Percentiles rank a stretch among this genome's conserved stretches.
Conservation (phyloP, 352 stramenopile genomes). For the Blastocystis sp. region DNA sequence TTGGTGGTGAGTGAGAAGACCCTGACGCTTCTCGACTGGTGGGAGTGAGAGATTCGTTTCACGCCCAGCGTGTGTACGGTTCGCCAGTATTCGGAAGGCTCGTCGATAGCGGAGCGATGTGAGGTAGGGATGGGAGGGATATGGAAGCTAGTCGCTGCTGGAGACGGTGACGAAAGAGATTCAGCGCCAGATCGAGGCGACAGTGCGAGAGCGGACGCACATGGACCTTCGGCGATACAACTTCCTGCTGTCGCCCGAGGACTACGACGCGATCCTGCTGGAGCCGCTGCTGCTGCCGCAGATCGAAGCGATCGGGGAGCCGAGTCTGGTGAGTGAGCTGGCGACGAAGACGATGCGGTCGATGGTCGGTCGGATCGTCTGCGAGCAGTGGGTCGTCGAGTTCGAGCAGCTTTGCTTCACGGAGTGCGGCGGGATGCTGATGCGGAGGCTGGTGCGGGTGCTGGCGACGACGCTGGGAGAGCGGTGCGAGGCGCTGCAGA, state of each 20-base stretch:
- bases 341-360: neutral
- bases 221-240: neutral
- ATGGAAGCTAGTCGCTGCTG: too few species aligned
- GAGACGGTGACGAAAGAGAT: neutral
- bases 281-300: neutral
- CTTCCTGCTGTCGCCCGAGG: neutral
- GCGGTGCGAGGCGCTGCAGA: neutral
- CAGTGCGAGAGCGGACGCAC: neutral
- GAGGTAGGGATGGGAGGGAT: too few species aligned
- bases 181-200: neutral
- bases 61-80: neutral
- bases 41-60: neutral
- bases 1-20: neutral
- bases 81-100: too few species aligned
- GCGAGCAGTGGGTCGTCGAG: neutral
- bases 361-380: neutral
- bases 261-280: neutral
- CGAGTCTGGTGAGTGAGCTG: neutral
- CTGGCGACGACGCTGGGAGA: neutral
- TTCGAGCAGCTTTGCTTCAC: neutral
- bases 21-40: conserved; percentile 8
- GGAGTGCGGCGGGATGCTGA: conserved; percentile 6
- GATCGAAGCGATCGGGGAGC: neutral
- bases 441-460: neutral
- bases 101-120: too few species aligned